Base-by-base conservation (phyloP, 1,284 basidiomycete species). In the Gymnopus androsaceus region DNA sequence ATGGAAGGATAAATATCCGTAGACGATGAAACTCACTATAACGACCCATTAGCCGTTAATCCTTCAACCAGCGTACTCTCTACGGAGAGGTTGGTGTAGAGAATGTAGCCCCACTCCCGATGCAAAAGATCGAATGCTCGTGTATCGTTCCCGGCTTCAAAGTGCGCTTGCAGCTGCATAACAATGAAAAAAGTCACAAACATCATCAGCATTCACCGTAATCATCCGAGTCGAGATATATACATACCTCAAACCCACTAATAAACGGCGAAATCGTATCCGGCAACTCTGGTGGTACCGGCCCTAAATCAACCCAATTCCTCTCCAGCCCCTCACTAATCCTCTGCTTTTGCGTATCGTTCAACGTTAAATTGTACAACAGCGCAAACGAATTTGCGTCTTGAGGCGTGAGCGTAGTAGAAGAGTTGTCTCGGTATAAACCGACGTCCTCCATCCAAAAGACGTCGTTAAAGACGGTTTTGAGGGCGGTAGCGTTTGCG, bases 251-350 rank as follows among this genome's bases (percentile, higher is more conserved):
- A 55, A 79, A 78, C 3, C 78, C 75, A 46, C 72, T 66, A 11
- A 80, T 78, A 53, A 80, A 81, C 1, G 79, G 79, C 55, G 72
- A 74, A 36, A 81, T 78, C 5, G 77, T 80, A 59, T 77, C 77
- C 0, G 76, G 75, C 7, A 80, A 64, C 60, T 81, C 78, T 0
- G 78, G 79, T 3, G 77, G 69, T 5, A 78, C 70, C 1, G 76
- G 66, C 0, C 79, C 79, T 3, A 78, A 47, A 1, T 66, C 66
- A 44, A 73, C 74, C 79, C 79, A 81, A 59, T 77, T 77, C 57
- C 66, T 66, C 62, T 66, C 62, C 21, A 81, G 54, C 0, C 75
- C 76, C 5, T 67, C 66, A 55, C 77, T 79, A 1, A 81, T 63
- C 2, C 61, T 58, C 23, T 59, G 62, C 11, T 66, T 68, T 59